Conservation (phyloP, 2,329 filamentous ascomycete genomes). For the Macrophomina tecta region DNA sequence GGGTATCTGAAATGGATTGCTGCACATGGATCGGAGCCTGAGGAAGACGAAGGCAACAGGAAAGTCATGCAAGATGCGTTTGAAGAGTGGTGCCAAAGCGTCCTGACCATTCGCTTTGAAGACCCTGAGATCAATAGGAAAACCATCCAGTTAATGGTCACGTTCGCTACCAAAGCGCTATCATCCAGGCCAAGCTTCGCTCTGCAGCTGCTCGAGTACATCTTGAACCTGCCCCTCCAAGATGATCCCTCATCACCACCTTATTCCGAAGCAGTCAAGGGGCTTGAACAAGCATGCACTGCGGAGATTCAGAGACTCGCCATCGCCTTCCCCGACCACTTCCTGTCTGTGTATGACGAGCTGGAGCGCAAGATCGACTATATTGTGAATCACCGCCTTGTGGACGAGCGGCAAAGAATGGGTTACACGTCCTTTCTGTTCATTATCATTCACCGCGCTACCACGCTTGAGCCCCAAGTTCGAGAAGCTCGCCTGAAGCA, state of each 20-base stretch:
- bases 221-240: conserved; percentile 80
- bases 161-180: conserved; percentile 81
- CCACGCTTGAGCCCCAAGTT: conserved; percentile 71
- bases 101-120: conserved; percentile 76
- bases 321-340: conserved; percentile 87
- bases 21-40: conserved; percentile 57
- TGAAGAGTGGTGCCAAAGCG: conserved; percentile 73
- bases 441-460: conserved; percentile 89
- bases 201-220: conserved; percentile 87
- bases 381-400: conserved; percentile 72
- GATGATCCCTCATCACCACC: conserved; percentile 72
- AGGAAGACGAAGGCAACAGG: conserved; percentile 60
- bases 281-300: conserved; percentile 83
- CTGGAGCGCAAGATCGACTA: conserved; percentile 83
- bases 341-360: conserved; percentile 81
- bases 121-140: conserved; percentile 86
- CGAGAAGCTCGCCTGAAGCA: conserved; percentile 74
- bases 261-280: conserved; percentile 88
- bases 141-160: conserved; percentile 80
- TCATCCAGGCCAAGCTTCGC: conserved; percentile 81
- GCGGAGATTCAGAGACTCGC: conserved; percentile 88
- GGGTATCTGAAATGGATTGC: conserved; percentile 84
- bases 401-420: conserved; percentile 83
- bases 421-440: conserved; percentile 91
- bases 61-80: conserved; percentile 67